These are phyloP conservation scores for Flaveria trinervia DNA, from an alignment of 129 eudicot genomes.

Conservation along the genomic window DNA sequence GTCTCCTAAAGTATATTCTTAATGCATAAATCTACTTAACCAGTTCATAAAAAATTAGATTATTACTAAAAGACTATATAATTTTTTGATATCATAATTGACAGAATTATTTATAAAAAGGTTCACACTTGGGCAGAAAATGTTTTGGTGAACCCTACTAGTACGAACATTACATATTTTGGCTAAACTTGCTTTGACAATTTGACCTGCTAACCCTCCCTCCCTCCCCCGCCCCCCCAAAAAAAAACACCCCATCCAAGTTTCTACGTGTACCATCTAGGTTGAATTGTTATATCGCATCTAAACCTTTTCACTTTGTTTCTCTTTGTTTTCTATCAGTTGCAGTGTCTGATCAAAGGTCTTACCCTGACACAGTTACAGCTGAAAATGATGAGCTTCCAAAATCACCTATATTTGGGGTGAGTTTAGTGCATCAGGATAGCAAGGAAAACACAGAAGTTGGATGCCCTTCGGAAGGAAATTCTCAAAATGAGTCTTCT, in stretches of 20 bases:
- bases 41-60: not conserved
- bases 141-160: not conserved
- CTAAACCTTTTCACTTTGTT: constrained; percentile 12
- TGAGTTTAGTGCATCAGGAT: constrained; percentile 30
- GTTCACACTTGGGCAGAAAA: not conserved
- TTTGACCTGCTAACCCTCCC: not conserved
- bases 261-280: not conserved
- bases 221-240: not conserved
- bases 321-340: constrained; percentile 30
- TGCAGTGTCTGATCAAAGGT: constrained; percentile 28
- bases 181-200: not conserved
- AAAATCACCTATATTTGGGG: constrained; percentile 42
- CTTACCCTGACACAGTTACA: constrained; percentile 27
- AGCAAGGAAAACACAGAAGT: constrained; percentile 33
- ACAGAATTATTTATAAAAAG: not conserved
- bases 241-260: not conserved
- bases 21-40: not conserved
- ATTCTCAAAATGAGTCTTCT: constrained; percentile 23
- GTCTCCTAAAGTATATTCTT: not conserved
- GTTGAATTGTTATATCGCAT: not conserved
- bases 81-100: not conserved
- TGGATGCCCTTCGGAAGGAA: constrained; percentile 31
- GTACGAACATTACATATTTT: not conserved
- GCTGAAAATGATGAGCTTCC: constrained; percentile 39
- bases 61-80: not conserved